Conservation (phyloP, 2,329 filamentous ascomycete genomes). For the Aspergillus transmontanensis region DNA sequence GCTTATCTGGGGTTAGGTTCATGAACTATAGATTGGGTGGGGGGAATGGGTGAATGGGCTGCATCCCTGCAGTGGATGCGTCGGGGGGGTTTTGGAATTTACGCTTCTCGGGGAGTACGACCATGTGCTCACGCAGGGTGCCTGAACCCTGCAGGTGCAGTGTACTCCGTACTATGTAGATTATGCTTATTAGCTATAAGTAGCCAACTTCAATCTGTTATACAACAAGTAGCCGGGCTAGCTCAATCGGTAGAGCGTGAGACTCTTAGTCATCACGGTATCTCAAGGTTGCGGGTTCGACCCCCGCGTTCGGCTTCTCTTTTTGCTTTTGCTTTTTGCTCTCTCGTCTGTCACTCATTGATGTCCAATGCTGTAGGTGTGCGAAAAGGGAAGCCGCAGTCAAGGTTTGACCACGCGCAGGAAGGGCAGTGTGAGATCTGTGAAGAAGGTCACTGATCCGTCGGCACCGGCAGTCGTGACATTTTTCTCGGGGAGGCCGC, state of each 20-base stretch:
- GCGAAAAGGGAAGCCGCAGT: slow-evolving; percentile 1
- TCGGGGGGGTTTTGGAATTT: background rate
- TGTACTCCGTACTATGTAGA: too few species aligned
- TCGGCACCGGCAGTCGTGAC: slow-evolving; percentile 23
- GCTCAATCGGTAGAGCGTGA: slow-evolving; percentile 56
- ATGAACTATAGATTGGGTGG: background rate
- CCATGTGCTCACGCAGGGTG: background rate
- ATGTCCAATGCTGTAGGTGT: background rate
- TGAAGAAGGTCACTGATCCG: slow-evolving; percentile 31
- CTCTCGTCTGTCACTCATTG: background rate
- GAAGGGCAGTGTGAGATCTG: slow-evolving; percentile 31
- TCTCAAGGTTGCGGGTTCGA: slow-evolving; percentile 46
- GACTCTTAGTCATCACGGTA: slow-evolving; percentile 44
- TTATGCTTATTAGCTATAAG: background rate
- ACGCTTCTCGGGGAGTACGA: background rate
- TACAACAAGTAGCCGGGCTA: slow-evolving; percentile 42
- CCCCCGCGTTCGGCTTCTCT: slow-evolving; percentile 42
- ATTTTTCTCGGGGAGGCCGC: slow-evolving; percentile 20
- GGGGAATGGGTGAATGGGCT: background rate
- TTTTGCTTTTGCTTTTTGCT: background rate
- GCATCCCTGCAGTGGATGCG: background rate
- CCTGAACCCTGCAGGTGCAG: background rate
- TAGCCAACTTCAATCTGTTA: background rate
- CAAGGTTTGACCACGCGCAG: slow-evolving; percentile 31
- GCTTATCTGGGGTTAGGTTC: background rate